Percentiles rank a stretch among this genome's conserved stretches.
Conservation (phyloP, 2,329 filamentous ascomycete genomes). For the Westerdykella ornata region DNA sequence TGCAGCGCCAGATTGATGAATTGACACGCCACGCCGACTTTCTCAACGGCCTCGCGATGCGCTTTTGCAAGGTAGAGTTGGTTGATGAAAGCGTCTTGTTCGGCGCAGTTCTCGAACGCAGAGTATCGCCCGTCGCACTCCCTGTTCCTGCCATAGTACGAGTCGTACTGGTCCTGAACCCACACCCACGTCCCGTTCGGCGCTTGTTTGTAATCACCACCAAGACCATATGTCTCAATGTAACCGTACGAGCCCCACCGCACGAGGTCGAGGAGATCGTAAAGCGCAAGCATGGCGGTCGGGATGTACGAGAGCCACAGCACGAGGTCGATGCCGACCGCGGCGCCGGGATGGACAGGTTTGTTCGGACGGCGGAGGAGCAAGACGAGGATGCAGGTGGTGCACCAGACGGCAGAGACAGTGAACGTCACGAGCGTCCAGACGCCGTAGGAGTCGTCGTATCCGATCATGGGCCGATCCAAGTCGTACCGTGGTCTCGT, state of each 20-base stretch:
- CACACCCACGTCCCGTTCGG: slow-evolving; percentile 32
- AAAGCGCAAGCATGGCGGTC: slow-evolving; percentile 22
- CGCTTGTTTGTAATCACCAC: slow-evolving; percentile 18
- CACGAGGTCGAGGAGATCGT: slow-evolving; percentile 10
- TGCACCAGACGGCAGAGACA: slow-evolving; percentile 27
- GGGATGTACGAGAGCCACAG: slow-evolving; percentile 31
- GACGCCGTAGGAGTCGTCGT: slow-evolving; percentile 6
- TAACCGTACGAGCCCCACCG: slow-evolving; percentile 18
- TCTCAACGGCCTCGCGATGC: slow-evolving; percentile 15
- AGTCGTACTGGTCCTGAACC: slow-evolving; percentile 8
- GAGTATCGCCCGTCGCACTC: slow-evolving; percentile 9
- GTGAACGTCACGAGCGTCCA: slow-evolving; percentile 27
- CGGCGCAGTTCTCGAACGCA: slow-evolving; percentile 19
- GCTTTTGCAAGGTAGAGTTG: slow-evolving; percentile 20
- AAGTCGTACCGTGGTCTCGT: slow-evolving; percentile 10
- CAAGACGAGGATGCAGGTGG: slow-evolving; percentile 21
- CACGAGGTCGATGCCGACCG: slow-evolving; percentile 32
- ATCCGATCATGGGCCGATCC: slow-evolving; percentile 8
- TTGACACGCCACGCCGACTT: slow-evolving; percentile 26
- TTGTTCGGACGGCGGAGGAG: slow-evolving; percentile 15
- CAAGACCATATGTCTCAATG: slow-evolving; percentile 6
- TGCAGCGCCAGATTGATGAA: slow-evolving; percentile 27
- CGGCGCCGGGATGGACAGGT: slow-evolving; percentile 30
- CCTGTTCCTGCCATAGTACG: slow-evolving; percentile 10
- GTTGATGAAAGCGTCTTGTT: slow-evolving; percentile 29